Conservation (phyloP, 2,329 filamentous ascomycete genomes). For the Pseudocercospora fijiensis region DNA sequence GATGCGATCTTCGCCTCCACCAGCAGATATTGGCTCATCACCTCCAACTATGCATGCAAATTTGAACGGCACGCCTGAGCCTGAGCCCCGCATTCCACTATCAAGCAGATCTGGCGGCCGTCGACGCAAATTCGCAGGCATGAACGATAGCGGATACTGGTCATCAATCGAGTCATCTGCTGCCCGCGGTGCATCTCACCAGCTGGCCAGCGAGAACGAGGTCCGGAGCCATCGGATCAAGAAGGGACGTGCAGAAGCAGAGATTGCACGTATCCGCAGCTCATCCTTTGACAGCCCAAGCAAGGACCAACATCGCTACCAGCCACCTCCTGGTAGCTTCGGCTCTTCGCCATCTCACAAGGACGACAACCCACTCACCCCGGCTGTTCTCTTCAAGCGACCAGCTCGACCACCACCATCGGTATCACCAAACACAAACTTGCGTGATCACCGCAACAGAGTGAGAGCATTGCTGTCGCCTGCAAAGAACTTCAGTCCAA, state of each 20-base stretch:
- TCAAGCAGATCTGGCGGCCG: conserved; percentile 66
- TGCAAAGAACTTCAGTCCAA: conserved; percentile 54
- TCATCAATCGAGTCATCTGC: conserved; percentile 92
- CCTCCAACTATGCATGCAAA: conserved; percentile 72
- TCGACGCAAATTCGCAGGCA: conserved; percentile 73
- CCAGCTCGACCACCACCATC: conserved; percentile 67
- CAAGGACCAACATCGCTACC: conserved; percentile 56
- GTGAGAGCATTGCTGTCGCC: conserved; percentile 81
- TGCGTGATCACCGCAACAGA: conserved; percentile 80
- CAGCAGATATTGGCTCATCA: conserved; percentile 78
- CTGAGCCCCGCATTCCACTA: conserved; percentile 59
- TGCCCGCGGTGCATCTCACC: conserved; percentile 60
- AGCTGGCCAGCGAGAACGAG: conserved; percentile 71
- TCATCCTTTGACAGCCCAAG: conserved; percentile 92
- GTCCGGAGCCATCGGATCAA: conserved; percentile 68
- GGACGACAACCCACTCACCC: conserved; percentile 66
- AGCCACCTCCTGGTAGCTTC: conserved; percentile 43
- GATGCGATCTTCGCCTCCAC: conserved; percentile 68
- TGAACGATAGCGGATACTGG: conserved; percentile 95
- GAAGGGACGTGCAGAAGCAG: conserved; percentile 88
- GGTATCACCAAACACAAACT: conserved; percentile 87
- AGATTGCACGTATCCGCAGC: conserved; percentile 87
- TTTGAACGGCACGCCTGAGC: conserved; percentile 74
- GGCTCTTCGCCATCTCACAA: conserved; percentile 42
- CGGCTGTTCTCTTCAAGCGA: conserved; percentile 76